Evolutionary conservation across 108 stramenopile genomes (phyloP), one percentile per base, ranked within the genome.

Genomic region (Craspedostauros australis): DNA sequence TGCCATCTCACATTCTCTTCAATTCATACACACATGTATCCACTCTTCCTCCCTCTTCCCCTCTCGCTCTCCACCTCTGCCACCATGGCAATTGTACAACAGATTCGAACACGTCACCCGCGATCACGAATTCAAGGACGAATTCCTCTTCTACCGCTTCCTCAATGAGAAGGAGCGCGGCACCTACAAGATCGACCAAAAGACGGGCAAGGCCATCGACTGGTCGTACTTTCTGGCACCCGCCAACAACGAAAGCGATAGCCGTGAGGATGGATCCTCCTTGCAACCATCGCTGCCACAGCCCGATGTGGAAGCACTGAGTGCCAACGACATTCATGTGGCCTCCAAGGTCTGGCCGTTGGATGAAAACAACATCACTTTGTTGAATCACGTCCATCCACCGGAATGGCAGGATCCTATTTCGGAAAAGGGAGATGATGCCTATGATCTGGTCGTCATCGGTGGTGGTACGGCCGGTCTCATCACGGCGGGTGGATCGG

Each of bases 401-500:
- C 66, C 76, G 14, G 72, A 74, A 6, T 89, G 84, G 84, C 52
- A 37, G 18, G 79, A 90, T 68, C 85, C 79, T 23, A 54, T 24
- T 24, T 60, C 54, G 20, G 44, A 49, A 9, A 37, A 57, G 12
- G 22, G 57, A 3, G 56, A 73, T 46, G 53, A 41, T 2, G 24
- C 73, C 27, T 94, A 94, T 59, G 89, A 91, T 60, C 55, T 94
- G 31, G 85, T 95, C 20, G 80, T 77, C 4, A 83, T 83, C 52
- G 83, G 86, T 20, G 82, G 78, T 6, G 93, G 93, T 28, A 62
- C 79, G 18, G 84, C 73, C 1, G 93, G 93, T 0, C 50, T 95
- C 30, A 75, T 90, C 5, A 60, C 84, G 16, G 82, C 86, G 11
- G 72, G 80, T 19, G 77, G 83, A 23, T 73, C 77, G 4, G 84